Percentiles rank a stretch among this genome's conserved stretches.
Conservation (phyloP, 1,284 basidiomycete species). For the Fistulina hepatica region DNA sequence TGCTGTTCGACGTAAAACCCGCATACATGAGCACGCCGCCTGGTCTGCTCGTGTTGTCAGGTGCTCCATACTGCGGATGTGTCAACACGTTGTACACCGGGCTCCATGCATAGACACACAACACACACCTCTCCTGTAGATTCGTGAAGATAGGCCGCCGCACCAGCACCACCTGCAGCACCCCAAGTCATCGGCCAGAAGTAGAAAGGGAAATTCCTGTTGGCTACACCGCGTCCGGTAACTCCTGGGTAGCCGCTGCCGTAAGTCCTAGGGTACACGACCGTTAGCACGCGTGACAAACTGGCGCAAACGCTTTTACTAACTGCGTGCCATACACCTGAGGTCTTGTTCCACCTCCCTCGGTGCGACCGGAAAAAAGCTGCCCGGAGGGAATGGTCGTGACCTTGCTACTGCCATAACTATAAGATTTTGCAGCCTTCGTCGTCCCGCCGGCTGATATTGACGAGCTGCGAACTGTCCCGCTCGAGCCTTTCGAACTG, state of each 20-base stretch:
- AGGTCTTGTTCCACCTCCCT: conserved; percentile 11
- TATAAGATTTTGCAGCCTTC: conserved; percentile 2
- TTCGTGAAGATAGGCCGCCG: conserved; percentile 32
- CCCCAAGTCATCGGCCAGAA: conserved; percentile 54
- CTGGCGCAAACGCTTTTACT: conserved; percentile 1
- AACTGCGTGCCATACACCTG: conserved; percentile 15
- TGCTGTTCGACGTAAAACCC: conserved; percentile 35
- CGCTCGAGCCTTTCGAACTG: background rate
- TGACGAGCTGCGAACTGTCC: background rate
- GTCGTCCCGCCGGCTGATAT: background rate
- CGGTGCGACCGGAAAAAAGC: conserved; percentile 11
- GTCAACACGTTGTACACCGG: conserved; percentile 1
- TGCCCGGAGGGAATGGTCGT: conserved; percentile 8
- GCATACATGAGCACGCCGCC: conserved; percentile 45
- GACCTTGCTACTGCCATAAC: conserved; percentile 11
- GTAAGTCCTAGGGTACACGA: conserved; percentile 36
- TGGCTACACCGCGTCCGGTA: conserved; percentile 30
- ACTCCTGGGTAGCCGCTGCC: conserved; percentile 49
- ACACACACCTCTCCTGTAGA: conserved; percentile 18
- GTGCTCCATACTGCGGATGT: conserved; percentile 38
- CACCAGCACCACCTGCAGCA: conserved; percentile 24
- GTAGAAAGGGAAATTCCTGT: conserved; percentile 41
- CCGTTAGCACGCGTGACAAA: too few species aligned
- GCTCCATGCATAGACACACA: background rate
- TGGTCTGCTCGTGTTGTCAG: conserved; percentile 42